Base-by-base conservation (phyloP, 768 basidiomycete genomes). In the Russula ochroleuca region DNA sequence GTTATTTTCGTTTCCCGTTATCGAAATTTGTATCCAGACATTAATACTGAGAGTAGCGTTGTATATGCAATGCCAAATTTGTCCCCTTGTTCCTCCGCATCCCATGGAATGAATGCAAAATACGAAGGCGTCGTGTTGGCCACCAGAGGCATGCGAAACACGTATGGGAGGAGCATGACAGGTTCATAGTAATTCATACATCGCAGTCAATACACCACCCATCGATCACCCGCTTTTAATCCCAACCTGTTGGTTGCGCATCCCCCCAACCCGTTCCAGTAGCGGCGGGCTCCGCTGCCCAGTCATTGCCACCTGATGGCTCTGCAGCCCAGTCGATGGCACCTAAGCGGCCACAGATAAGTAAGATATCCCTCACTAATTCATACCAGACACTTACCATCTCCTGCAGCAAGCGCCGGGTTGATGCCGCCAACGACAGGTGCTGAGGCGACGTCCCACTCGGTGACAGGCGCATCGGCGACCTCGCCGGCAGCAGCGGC, bases 381-480 rank as follows among this genome's bases (percentile, higher is more conserved):
- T 6, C 23, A 57, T 25, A 48, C 56, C 33, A n/a, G 70, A 74
- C 67, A 67, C 79, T 79, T 78, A 77, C 83, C 84, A 56, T 85
- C 85, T 62, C 81, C 79, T 37, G 81, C 77, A 73, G 86, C 86
- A 72, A 93, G 78, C 54, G 81, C 82, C 59, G 92, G 90, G 77
- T 93, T 90, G 76, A 92, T 88, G 48, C 77, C 78, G 56, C 88
- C 92, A 68, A 81, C 83, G 65, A 80, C 80, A 66, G 85, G 81
- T 57, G 85, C 87, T 72, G 85, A 80, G 59, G 84, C 70, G 58
- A 86, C 84, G 69, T 91, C 90, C 90, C 92, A 92, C 70, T 92
- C 90, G 53, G 80, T 74, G 45, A 80, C 76, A 41, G 78, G 76
- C 45, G 78, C 75, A 69, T 83, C 88, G 49, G 77, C 81, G 55